Evolutionary conservation across 805 yeast species (phyloP), one percentile per base, ranked within the genome.

Genomic region (Candida hungchunana): DNA sequence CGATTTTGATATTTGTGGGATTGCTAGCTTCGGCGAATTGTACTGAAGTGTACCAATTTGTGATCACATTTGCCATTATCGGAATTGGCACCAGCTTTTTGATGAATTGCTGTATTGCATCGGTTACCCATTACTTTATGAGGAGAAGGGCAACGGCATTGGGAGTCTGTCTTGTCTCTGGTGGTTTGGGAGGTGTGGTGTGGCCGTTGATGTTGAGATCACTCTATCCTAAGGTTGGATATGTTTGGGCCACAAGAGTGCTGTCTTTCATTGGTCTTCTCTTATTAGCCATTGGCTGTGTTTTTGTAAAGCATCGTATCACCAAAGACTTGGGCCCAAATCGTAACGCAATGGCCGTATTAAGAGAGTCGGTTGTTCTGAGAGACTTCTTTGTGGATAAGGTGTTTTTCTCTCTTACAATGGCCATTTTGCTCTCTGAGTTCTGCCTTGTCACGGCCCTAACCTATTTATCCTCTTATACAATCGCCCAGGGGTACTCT

Each of bases 381-480:
- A 31, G 28, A 21, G 46, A 42, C 10, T 25, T 42, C 11, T 20
- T 36, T 26, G 34, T 29, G 6, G 40, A 17, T 39, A 64, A 2
- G 67, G 71, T 13, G 62, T 69, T 7, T 58, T 66, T 27, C 55
- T 66, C 39, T 59, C 69, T 31, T 77, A 73, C 52, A 45, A 68
- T 35, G 3, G 26, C 43, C 12, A 42, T 42, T 15, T 16, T 42
- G n/a, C 24, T 42, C 7, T 36, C 43, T 10, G 46, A 42, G 30
- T 42, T 42, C 26, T 60, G 71, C 5, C 52, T 73, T 17, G 53
- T 69, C 31, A 53, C 67, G 20, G 64, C 67, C 3, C 46, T 65
- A 9, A 73, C 79, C 5, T 75, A 69, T 46, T 58, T 68, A 39
- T 65, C 77, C 3, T 70, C 79, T 2, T 76, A 68, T 46, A 69